phyloP scores from a whole-genome alignment of 805 yeast species.

The Wickerhamiella parazyma region DNA sequence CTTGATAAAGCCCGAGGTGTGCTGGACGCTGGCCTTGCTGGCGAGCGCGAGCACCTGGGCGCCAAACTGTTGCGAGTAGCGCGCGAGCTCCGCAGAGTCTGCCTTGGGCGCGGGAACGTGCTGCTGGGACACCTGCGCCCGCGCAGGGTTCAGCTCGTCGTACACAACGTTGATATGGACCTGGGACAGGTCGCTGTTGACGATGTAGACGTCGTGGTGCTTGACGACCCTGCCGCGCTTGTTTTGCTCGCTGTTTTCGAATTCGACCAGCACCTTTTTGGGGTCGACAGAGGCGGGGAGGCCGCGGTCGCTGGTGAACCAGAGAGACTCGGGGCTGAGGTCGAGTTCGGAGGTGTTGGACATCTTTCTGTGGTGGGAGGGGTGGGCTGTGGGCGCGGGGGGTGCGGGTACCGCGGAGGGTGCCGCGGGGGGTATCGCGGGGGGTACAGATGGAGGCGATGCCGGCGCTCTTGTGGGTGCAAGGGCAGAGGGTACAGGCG shows the following conservation, averaged over 20 bases:
- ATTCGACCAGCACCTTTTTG: constrained; percentile 37
- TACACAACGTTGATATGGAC: constrained; percentile 44
- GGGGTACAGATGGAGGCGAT: constrained; percentile 3
- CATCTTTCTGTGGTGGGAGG: too few relatives aligned
- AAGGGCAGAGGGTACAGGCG: too few relatives aligned
- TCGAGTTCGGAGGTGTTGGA: constrained; percentile 1
- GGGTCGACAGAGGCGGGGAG: constrained; percentile 13
- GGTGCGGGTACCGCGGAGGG: too few relatives aligned
- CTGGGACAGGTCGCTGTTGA: constrained; percentile 63
- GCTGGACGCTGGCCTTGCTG: constrained; percentile 13
- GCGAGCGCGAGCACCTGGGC: constrained; percentile 36
- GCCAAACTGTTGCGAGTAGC: constrained; percentile 37
- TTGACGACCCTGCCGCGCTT: constrained; percentile 44
- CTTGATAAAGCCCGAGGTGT: constrained; percentile 1
- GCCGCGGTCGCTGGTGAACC: constrained; percentile 8
- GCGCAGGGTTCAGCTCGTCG: constrained; percentile 23
- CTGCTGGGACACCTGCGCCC: constrained; percentile 1
- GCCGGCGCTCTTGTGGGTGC: neutral
- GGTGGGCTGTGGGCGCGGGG: too few relatives aligned
- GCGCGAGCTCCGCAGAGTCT: constrained; percentile 19
- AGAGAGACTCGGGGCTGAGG: constrained; percentile 9
- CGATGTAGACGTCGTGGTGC: constrained; percentile 53
- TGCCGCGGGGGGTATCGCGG: too few relatives aligned
- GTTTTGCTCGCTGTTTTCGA: constrained; percentile 40
- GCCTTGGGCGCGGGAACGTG: constrained; percentile 4